Evolutionary conservation across 2,329 filamentous ascomycete genomes (phyloP).

Genomic region (Neofusicoccum umdonicola): DNA sequence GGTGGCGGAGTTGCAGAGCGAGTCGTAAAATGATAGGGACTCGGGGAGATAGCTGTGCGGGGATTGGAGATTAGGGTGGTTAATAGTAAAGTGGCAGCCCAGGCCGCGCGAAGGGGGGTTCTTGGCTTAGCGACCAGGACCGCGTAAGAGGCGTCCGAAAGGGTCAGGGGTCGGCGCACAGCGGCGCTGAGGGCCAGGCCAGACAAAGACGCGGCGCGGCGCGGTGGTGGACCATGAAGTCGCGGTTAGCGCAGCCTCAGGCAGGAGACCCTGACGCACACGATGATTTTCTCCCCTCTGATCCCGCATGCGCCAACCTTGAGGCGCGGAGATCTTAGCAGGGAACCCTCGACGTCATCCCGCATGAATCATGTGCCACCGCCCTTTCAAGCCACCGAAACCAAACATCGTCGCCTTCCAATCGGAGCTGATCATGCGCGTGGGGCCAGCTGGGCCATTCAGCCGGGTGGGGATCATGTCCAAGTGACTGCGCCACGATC

Average conservation of each 20-base stretch:
- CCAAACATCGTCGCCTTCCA: not conserved
- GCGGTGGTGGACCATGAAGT: not conserved
- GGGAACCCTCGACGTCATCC: slow-evolving; percentile 10
- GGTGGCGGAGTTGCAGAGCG: not conserved
- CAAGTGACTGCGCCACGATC: too few relatives aligned
- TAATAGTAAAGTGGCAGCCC: slow-evolving; percentile 1
- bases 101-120: not conserved
- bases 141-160: slow-evolving; percentile 15
- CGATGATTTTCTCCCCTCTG: not conserved
- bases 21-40: not conserved
- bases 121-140: slow-evolving; percentile 5
- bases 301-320: slow-evolving; percentile 3
- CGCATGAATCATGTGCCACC: slow-evolving; percentile 5
- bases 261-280: not conserved
- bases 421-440: not conserved
- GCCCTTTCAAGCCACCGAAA: not conserved
- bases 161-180: not conserved
- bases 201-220: too few relatives aligned
- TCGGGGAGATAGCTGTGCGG: not conserved
- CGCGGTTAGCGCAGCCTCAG: not conserved
- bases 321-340: not conserved
- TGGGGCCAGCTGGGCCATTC: not conserved
- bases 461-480: not conserved
- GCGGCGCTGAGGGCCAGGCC: too few relatives aligned
- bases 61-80: not conserved